phyloP scores from a whole-genome alignment of 495 filamentous ascomycete species.

The Aspergillus avenaceus region DNA sequence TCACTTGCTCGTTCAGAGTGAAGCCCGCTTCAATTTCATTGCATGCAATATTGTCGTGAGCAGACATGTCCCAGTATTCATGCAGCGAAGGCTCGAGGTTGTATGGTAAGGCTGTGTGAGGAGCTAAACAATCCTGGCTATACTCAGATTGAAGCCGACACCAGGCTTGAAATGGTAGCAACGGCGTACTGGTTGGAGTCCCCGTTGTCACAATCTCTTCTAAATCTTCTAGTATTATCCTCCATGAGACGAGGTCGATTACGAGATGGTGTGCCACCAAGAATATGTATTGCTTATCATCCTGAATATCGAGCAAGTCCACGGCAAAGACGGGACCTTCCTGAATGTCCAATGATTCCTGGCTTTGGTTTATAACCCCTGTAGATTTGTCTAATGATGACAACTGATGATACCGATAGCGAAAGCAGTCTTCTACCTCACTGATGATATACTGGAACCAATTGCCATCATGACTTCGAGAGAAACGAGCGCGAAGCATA shows the following conservation, averaged over 20 bases:
- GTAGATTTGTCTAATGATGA: too few species aligned
- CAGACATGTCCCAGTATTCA: constrained; percentile 13
- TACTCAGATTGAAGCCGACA: neutral
- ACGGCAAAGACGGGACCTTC: constrained; percentile 7
- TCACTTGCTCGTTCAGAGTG: constrained; percentile 26
- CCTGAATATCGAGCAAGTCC: neutral
- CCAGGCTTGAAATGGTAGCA: constrained; percentile 5
- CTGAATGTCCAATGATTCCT: constrained; percentile 1
- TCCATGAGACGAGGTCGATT: constrained; percentile 9
- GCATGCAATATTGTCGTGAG: neutral
- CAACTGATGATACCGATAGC: neutral
- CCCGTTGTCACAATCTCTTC: neutral
- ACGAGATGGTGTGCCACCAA: constrained; percentile 9
- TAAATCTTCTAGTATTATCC: constrained; percentile 5
- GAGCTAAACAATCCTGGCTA: neutral
- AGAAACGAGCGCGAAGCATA: neutral
- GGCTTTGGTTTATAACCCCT: too few species aligned
- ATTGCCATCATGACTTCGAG: neutral
- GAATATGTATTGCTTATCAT: neutral
- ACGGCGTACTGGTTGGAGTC: neutral
- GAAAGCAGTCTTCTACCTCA: neutral
- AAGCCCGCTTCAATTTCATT: neutral
- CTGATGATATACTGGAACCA: neutral
- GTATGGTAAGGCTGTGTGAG: neutral
- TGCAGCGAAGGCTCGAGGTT: neutral